Evolutionary conservation across 306 rosid species (phyloP), one percentile per base, ranked within the genome.

Genomic region (Trifolium repens): DNA sequence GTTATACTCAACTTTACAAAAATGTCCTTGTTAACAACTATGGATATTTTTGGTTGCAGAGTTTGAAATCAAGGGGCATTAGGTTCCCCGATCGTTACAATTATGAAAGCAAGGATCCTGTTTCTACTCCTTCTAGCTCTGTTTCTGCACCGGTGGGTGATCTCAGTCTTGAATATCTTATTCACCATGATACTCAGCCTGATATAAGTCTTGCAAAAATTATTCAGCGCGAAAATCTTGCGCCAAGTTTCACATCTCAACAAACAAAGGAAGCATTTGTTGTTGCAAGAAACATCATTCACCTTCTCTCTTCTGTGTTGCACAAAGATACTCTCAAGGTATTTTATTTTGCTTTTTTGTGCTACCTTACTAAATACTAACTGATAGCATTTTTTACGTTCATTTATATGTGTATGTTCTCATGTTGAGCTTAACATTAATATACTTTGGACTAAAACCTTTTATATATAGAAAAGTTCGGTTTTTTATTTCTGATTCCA

Each of bases 51-150:
- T 37, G 63, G 74, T 78, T 74, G 50, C 90, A 94, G 98, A 91
- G 91, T 82, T 87, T 94, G 80, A 91, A 76, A 80, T 88, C 89
- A 59, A 86, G 96, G 83, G 97, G 98, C 63, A 78, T 94, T 75
- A 85, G 89, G 42, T 94, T 94, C 88, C 98, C 98, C 14, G 87
- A 84, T 26, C 89, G 94, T n/a, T 89, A 86, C 87, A 85, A 85
- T 27, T 27, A 27, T 44, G 96, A 94, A 85, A 94, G 96, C 50
- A 81, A 88, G 88, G 94, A 89, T 32, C 97, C 93, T 63, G 81
- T 90, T 66, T 87, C 85, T 10, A 85, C 94, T 59, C 96, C 96
- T 32, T 83, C 92, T 72, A 87, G 73, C 44, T 77, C 96, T 52
- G 83, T 79, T 22, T 32, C 81, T 46, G 85, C 83, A 35, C 42